Base-by-base conservation (phyloP, 306 rosid species). In the Dryas alaskensis region DNA sequence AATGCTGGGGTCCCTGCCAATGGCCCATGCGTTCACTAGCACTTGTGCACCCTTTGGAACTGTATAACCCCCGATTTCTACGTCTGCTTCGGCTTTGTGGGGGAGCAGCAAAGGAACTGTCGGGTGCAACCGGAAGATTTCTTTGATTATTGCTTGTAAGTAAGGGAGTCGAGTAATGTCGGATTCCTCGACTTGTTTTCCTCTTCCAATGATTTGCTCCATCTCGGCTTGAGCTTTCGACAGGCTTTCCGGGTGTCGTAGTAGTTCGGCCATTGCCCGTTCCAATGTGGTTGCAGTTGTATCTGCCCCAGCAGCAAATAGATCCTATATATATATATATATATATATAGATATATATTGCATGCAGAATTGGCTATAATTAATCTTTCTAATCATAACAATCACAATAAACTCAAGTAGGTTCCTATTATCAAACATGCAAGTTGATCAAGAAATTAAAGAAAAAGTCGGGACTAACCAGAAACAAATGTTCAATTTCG, bases 1-100 rank as follows among this genome's bases (percentile, higher is more conserved):
- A 31, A 50, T 43, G n/a, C 6, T 51, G 4, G 60, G 31, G 78
- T 62, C 78, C 50, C 78, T 73, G 8, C 59, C 42, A 7, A 76
- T 54, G 47, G 79, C 68, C 79, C 73, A 47, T 10, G 43, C 68
- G 27, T 76, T 46, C 22, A 67, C 49, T 7, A 76, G 40, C 12
- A 76, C 49, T 57, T 67, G 79, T 16, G 78, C 49, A 37, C 80
- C 80, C 42, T 76, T 58, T 12, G 75, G 75, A 0, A 76, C n/a
- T 0, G 31, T 1, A 14, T n/a, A 76, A 31, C 75, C 62, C 8
- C 45, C 3, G 11, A 76, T 25, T 39, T 68, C 54, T 8, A 76
- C 75, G 5, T 76, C 80, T 17, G 16, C 60, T 6, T 31, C 37
- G 37, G 37, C 37, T 31, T 31, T 31, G 37, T 31, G 37, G 37